Percentiles rank a stretch among this genome's conserved stretches.
These are phyloP conservation scores for Samsoniella hepiali DNA, from an alignment of 2,329 filamentous ascomycete genomes.

Conservation along the genomic window DNA sequence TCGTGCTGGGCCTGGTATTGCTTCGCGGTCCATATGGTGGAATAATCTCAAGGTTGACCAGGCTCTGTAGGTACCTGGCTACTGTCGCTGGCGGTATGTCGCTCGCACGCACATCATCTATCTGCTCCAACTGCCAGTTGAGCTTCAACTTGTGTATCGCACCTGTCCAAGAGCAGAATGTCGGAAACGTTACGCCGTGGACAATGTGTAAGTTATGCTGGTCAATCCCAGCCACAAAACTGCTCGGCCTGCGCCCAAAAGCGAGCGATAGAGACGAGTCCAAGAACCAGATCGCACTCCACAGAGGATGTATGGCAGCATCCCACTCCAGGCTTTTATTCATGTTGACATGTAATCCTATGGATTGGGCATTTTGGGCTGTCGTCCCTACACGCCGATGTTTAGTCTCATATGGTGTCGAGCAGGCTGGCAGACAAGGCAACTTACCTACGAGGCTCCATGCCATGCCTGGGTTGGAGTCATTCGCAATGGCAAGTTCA, in stretches of 20 bases:
- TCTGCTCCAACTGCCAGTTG: background rate
- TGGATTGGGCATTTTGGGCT: conserved; percentile 2
- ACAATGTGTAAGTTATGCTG: background rate
- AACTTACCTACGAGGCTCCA: background rate
- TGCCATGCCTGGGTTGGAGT: conserved; percentile 1
- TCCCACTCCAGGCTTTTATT: background rate
- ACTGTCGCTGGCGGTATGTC: background rate
- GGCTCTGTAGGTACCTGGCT: background rate
- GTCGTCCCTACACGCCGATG: background rate
- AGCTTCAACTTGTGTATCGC: conserved; percentile 8
- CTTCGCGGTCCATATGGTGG: background rate
- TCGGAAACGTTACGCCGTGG: background rate
- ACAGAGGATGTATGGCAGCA: background rate
- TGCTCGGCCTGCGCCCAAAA: conserved; percentile 1
- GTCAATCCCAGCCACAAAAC: background rate
- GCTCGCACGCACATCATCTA: background rate
- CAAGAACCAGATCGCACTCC: background rate
- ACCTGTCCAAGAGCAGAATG: conserved; percentile 2
- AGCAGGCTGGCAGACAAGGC: background rate
- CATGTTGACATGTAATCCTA: background rate
- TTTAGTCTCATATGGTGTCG: background rate
- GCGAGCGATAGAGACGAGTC: background rate
- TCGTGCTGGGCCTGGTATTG: background rate
- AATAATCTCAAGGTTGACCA: background rate
- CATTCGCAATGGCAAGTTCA: background rate